A percentile compares a stretch with the other conserved stretches of the same genome.
phyloP scores from a whole-genome alignment of 2,329 filamentous ascomycete species.

The Penicillium brevicompactum region DNA sequence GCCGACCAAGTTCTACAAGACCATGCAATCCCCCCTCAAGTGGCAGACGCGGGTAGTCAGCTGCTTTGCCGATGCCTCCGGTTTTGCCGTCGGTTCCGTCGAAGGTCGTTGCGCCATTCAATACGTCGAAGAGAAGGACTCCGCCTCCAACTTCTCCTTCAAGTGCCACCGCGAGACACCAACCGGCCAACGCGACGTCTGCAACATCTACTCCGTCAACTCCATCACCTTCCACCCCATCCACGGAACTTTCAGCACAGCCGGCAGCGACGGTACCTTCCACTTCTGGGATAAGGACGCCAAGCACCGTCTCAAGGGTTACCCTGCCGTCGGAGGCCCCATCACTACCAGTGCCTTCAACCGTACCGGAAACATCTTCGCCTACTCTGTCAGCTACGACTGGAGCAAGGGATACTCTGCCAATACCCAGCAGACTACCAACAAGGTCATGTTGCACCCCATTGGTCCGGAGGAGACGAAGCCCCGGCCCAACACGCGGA shows the following conservation, averaged over 20 bases:
- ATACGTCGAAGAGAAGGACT: slow-evolving; percentile 95
- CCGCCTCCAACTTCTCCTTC: slow-evolving; percentile 93
- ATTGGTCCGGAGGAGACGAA: slow-evolving; percentile 68
- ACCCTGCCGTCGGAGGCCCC: slow-evolving; percentile 77
- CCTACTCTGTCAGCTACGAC: slow-evolving; percentile 91
- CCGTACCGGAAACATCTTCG: slow-evolving; percentile 78
- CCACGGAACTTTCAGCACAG: slow-evolving; percentile 97
- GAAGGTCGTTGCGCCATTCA: slow-evolving; percentile 97
- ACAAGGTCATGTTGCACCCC: slow-evolving; percentile 84
- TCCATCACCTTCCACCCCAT: slow-evolving; percentile 96
- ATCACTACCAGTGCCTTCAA: slow-evolving; percentile 95
- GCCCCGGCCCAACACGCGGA: slow-evolving; percentile 51
- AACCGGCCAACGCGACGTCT: slow-evolving; percentile 64
- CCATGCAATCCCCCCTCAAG: slow-evolving; percentile 91
- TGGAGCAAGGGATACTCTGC: slow-evolving; percentile 94
- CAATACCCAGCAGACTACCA: slow-evolving; percentile 71
- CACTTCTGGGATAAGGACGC: slow-evolving; percentile 79
- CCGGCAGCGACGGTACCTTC: slow-evolving; percentile 92
- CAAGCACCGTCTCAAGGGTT: slow-evolving; percentile 87
- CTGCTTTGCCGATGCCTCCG: slow-evolving; percentile 88
- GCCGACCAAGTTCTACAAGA: slow-evolving; percentile 92
- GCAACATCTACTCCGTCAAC: slow-evolving; percentile 93
- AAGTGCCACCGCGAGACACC: slow-evolving; percentile 92
- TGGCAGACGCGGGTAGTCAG: slow-evolving; percentile 96
- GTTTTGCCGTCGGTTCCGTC: slow-evolving; percentile 94